These are phyloP conservation scores for Mortierella sp. DNA, from an alignment of 371 early-diverging fungal genomes.

Conservation along the genomic window DNA sequence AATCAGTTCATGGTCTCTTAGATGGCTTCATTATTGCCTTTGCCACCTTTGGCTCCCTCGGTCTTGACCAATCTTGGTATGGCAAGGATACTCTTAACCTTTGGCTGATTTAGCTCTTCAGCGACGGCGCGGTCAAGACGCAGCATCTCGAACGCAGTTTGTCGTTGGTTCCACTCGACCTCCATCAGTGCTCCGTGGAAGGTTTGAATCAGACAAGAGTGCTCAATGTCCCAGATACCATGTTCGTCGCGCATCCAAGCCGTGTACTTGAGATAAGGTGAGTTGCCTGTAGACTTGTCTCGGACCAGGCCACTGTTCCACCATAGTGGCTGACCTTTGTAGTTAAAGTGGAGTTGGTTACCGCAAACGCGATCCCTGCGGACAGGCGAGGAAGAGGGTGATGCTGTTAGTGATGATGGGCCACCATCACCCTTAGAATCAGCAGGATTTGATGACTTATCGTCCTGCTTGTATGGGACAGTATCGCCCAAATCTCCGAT, in stretches of 20 bases:
- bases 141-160: conserved; percentile 36
- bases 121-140: conserved; percentile 32
- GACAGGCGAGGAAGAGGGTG: conserved; percentile 25
- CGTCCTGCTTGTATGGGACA: conserved; percentile 30
- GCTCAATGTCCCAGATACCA: conserved; percentile 45
- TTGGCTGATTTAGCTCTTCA: conserved; percentile 20
- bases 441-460: neutral
- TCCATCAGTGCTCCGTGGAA: conserved; percentile 41
- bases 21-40: conserved; percentile 43
- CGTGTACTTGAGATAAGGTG: conserved; percentile 42
- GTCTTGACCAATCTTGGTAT: conserved; percentile 28
- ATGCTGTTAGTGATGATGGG: conserved; percentile 17
- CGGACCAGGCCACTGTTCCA: conserved; percentile 66
- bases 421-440: neutral
- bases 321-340: conserved; percentile 61
- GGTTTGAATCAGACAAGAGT: conserved; percentile 30
- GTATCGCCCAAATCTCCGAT: conserved; percentile 64
- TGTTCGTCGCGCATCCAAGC: conserved; percentile 51
- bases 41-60: conserved; percentile 46
- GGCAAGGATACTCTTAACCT: conserved; percentile 21
- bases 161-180: conserved; percentile 45
- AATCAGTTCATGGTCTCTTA: conserved; percentile 2
- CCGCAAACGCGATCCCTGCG: conserved; percentile 65
- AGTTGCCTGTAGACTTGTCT: conserved; percentile 52
- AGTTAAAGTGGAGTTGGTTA: conserved; percentile 63